A percentile compares a stretch with the other conserved stretches of the same genome.
Evolutionary conservation across 805 yeast genomes (phyloP).

Genomic region (Candida ulmi): DNA sequence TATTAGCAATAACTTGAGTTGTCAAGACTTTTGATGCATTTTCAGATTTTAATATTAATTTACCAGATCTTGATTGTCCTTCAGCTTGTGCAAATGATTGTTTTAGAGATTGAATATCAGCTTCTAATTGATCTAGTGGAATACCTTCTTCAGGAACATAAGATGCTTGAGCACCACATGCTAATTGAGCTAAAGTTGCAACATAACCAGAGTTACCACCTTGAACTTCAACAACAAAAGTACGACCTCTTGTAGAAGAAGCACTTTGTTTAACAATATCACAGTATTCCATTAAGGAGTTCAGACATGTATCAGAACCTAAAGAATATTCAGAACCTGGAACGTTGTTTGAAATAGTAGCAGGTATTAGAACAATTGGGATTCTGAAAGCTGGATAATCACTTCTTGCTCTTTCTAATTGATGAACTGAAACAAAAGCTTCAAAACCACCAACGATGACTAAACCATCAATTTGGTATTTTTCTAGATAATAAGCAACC

Average conservation of each 20-base stretch:
- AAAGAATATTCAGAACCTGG: slow-evolving; percentile 79
- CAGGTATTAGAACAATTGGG: slow-evolving; percentile 75
- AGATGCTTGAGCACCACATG: slow-evolving; percentile 68
- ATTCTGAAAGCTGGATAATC: slow-evolving; percentile 68
- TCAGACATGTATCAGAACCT: slow-evolving; percentile 73
- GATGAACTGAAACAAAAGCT: slow-evolving; percentile 65
- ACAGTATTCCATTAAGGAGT: slow-evolving; percentile 65
- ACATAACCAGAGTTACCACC: slow-evolving; percentile 83
- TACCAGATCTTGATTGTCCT: slow-evolving; percentile 66
- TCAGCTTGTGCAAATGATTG: slow-evolving; percentile 54
- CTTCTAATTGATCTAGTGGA: slow-evolving; percentile 51
- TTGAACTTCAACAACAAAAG: slow-evolving; percentile 77
- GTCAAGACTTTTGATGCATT: slow-evolving; percentile 67
- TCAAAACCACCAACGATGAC: slow-evolving; percentile 79
- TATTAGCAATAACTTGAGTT: slow-evolving; percentile 65
- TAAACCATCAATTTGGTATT: slow-evolving; percentile 64
- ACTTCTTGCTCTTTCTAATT: slow-evolving; percentile 53
- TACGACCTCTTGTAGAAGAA: slow-evolving; percentile 70
- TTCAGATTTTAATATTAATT: slow-evolving; percentile 60
- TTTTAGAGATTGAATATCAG: slow-evolving; percentile 57
- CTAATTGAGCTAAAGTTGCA: slow-evolving; percentile 62
- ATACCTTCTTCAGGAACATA: slow-evolving; percentile 75
- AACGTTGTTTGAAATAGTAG: slow-evolving; percentile 74
- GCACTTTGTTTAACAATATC: slow-evolving; percentile 79
- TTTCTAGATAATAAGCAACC: slow-evolving; percentile 68